These are phyloP conservation scores for Candida sithepensis DNA, from an alignment of 805 yeast species.

Conservation along the genomic window DNA sequence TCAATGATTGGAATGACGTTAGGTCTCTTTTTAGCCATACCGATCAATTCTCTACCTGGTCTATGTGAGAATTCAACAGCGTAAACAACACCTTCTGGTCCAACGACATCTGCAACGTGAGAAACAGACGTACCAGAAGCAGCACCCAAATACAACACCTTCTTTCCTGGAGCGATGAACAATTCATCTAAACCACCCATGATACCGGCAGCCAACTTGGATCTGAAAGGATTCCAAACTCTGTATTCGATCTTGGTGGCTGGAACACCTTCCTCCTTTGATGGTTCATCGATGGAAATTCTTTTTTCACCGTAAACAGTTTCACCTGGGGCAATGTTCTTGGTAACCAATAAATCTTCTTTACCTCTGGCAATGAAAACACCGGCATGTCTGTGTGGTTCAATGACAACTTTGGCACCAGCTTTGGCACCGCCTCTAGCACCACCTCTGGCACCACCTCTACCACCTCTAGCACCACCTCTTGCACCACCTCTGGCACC, in stretches of 20 bases:
- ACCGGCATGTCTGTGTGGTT: conserved; percentile 99
- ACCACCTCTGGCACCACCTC: conserved; percentile 58
- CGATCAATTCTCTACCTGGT: conserved; percentile 98
- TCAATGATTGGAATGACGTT: conserved; percentile 98
- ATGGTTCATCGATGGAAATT: conserved; percentile 88
- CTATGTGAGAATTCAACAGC: conserved; percentile 99
- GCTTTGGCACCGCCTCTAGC: conserved; percentile 82
- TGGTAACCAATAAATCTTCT: conserved; percentile 96
- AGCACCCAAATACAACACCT: conserved; percentile 96
- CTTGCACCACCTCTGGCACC: conserved; percentile 50
- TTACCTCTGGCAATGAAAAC: conserved; percentile 99
- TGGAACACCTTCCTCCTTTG: conserved; percentile 80
- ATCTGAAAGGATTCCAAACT: conserved; percentile 99
- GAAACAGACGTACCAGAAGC: conserved; percentile 99
- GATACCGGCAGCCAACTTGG: conserved; percentile 99
- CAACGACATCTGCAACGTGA: conserved; percentile 97
- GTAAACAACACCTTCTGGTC: conserved; percentile 98
- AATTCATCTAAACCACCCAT: conserved; percentile 99
- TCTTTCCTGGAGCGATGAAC: conserved; percentile 96
- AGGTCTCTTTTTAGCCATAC: conserved; percentile 99
- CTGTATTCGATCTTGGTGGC: conserved; percentile 97
- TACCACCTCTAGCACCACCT: conserved; percentile 56
- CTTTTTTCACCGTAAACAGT: conserved; percentile 98
- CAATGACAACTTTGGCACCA: conserved; percentile 95
- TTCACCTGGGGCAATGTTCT: conserved; percentile 97